A percentile compares a stretch with the other conserved stretches of the same genome.
Conservation (phyloP, 2,329 filamentous ascomycete species). For the Fusarium setosum region DNA sequence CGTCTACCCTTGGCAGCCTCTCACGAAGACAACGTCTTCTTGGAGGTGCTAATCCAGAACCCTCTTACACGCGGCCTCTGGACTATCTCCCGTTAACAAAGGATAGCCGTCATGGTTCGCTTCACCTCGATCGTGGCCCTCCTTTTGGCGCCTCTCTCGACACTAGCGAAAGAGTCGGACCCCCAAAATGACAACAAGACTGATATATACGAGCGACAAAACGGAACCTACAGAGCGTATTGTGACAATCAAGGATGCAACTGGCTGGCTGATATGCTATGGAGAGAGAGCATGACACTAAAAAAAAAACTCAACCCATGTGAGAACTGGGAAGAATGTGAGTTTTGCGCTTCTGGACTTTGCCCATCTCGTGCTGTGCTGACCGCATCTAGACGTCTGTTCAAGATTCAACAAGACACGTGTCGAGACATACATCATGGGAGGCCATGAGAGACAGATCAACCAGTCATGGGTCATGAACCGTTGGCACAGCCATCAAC, state of each 20-base stretch:
- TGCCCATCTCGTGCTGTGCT: not conserved
- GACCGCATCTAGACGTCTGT: constrained; percentile 9
- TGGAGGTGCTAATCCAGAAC: too few species aligned
- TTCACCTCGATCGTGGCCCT: not conserved
- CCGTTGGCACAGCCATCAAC: too few species aligned
- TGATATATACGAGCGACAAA: not conserved
- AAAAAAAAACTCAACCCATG: constrained; percentile 15
- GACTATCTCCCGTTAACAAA: too few species aligned
- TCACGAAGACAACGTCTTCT: too few species aligned
- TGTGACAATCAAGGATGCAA: constrained; percentile 13
- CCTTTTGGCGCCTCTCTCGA: not conserved
- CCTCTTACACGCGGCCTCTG: too few species aligned
- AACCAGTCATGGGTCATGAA: not conserved
- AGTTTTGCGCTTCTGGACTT: not conserved
- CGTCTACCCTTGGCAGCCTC: too few species aligned
- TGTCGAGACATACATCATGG: not conserved
- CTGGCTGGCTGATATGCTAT: not conserved
- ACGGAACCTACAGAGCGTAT: not conserved
- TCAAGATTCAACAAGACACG: constrained; percentile 7
- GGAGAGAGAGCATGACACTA: not conserved
- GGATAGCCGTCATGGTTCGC: not conserved
- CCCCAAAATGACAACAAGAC: not conserved
- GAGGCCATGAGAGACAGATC: not conserved
- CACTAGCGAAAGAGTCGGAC: not conserved
- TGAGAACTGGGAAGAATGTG: constrained; percentile 30